A percentile compares a stretch with the other conserved stretches of the same genome.
These are phyloP conservation scores for Datisca glomerata DNA, from an alignment of 306 rosid species.

Conservation along the genomic window DNA sequence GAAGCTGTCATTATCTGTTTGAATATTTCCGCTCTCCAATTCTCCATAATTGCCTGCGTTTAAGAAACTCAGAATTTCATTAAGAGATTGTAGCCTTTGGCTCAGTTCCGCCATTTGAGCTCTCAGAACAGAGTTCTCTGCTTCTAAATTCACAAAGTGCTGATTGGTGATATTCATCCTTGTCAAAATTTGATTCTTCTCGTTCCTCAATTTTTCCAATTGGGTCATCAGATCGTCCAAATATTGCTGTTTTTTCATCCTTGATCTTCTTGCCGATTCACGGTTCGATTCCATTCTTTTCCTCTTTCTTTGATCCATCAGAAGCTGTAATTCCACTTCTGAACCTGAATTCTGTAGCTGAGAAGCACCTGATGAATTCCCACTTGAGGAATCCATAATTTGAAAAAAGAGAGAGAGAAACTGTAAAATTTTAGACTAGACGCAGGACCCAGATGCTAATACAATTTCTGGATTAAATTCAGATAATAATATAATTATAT, in stretches of 20 bases:
- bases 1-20: constrained; percentile 18
- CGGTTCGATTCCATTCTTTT: constrained; percentile 78
- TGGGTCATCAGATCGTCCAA: constrained; percentile 46
- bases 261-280: constrained; percentile 73
- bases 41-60: constrained; percentile 15
- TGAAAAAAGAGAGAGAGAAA: background rate
- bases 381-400: constrained; percentile 49
- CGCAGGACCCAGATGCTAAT: constrained; percentile 16
- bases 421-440: background rate
- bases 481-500: background rate
- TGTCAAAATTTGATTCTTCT: constrained; percentile 32
- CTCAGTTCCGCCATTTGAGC: constrained; percentile 59
- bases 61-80: constrained; percentile 38
- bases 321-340: constrained; percentile 38
- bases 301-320: constrained; percentile 56
- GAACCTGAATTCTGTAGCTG: constrained; percentile 44
- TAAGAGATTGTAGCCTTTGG: constrained; percentile 56
- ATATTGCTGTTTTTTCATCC: constrained; percentile 70
- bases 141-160: constrained; percentile 37
- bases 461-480: background rate
- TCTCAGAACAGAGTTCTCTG: constrained; percentile 46
- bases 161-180: constrained; percentile 35
- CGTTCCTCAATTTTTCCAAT: constrained; percentile 23
- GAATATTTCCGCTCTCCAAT: constrained; percentile 8
- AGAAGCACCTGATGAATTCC: constrained; percentile 41